Conservation (phyloP, 345 rosid genomes). For the Gossypium herbaceum region DNA sequence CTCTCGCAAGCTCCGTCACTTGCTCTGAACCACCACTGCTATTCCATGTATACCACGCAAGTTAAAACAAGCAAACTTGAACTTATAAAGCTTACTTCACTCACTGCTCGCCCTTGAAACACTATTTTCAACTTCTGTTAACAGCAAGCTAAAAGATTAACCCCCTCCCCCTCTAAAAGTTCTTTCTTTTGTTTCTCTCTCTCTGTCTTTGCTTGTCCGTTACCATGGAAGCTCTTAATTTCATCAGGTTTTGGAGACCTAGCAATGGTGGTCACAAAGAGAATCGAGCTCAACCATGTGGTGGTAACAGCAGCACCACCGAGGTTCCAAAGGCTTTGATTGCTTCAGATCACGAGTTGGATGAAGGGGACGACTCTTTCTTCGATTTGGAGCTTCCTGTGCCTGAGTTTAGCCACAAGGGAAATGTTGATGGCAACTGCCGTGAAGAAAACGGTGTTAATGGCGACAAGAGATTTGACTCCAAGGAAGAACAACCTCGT, state of each 20-base stretch:
- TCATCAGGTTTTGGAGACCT: conserved; percentile 54
- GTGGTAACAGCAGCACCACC: conserved; percentile 10
- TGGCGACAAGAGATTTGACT: conserved; percentile 21
- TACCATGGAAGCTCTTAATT: conserved; percentile 64
- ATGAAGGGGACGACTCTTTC: conserved; percentile 82
- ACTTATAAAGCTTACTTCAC: conserved; percentile 14
- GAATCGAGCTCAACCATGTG: conserved; percentile 21
- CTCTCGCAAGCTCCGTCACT: conserved; percentile 14
- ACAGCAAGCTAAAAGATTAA: not conserved
- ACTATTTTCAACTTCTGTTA: conserved; percentile 30
- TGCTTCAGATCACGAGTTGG: conserved; percentile 32
- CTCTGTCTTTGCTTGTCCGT: not conserved
- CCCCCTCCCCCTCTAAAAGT: conserved; percentile 3
- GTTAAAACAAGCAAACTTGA: conserved; percentile 11
- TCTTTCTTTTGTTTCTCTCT: conserved; percentile 2
- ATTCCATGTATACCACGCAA: not conserved
- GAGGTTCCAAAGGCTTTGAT: conserved; percentile 19
- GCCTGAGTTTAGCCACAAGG: conserved; percentile 30
- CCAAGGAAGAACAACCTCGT: conserved; percentile 9
- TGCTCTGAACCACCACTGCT: not conserved
- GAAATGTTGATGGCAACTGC: conserved; percentile 6
- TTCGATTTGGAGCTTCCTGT: conserved; percentile 78
- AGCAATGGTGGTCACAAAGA: conserved; percentile 24
- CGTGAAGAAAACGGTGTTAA: conserved; percentile 3
- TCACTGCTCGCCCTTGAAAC: conserved; percentile 18